phyloP scores from a whole-genome alignment of 148 eudicot species.

The Rhododendron simsii region DNA sequence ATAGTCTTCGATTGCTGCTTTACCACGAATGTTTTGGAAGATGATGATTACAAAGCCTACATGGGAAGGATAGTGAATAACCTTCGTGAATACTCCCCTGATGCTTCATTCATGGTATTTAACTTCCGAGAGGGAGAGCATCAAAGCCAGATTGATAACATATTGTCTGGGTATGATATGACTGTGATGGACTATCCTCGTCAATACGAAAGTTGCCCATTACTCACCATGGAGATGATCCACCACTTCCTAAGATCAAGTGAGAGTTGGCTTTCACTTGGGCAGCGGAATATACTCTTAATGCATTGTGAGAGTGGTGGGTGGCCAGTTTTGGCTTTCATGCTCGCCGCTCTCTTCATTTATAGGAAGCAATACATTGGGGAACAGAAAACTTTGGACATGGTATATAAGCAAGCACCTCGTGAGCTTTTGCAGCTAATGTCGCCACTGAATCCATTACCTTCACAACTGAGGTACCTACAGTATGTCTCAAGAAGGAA shows the following conservation, averaged over 20 bases:
- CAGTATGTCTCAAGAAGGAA: slow-evolving; percentile 85
- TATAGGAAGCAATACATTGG: slow-evolving; percentile 60
- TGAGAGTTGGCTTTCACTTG: slow-evolving; percentile 75
- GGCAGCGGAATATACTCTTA: slow-evolving; percentile 65
- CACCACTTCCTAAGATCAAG: slow-evolving; percentile 74
- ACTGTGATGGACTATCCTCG: slow-evolving; percentile 79
- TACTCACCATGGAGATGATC: slow-evolving; percentile 65
- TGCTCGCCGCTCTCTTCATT: slow-evolving; percentile 78
- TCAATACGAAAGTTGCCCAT: slow-evolving; percentile 58
- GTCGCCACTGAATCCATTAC: slow-evolving; percentile 68
- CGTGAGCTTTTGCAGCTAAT: slow-evolving; percentile 58
- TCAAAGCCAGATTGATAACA: slow-evolving; percentile 46
- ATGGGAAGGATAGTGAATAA: slow-evolving; percentile 48
- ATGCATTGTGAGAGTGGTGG: slow-evolving; percentile 84
- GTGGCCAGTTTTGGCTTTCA: slow-evolving; percentile 76
- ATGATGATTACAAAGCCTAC: slow-evolving; percentile 50
- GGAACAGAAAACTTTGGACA: slow-evolving; percentile 74
- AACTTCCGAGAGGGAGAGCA: slow-evolving; percentile 66
- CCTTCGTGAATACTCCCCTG: slow-evolving; percentile 59
- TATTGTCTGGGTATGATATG: slow-evolving; percentile 61
- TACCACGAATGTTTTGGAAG: slow-evolving; percentile 57
- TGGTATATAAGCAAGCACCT: slow-evolving; percentile 86
- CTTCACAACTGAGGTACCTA: slow-evolving; percentile 84
- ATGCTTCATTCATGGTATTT: slow-evolving; percentile 68
- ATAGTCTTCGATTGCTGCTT: slow-evolving; percentile 87